These are phyloP conservation scores for Penicillium sp. DNA, from an alignment of 2,329 filamentous ascomycete genomes.

Conservation along the genomic window DNA sequence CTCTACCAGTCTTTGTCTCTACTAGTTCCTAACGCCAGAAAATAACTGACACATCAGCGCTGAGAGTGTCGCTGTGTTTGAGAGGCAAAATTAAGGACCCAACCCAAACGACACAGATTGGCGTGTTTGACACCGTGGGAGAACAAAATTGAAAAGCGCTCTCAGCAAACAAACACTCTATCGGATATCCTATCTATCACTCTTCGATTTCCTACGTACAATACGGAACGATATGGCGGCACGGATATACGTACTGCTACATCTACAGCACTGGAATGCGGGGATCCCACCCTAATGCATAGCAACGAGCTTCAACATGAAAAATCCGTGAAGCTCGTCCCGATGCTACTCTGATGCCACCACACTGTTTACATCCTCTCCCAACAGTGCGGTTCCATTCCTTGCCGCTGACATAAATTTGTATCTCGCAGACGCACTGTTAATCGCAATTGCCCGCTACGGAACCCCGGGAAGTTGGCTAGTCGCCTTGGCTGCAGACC, in stretches of 20 bases:
- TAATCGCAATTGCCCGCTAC: slow-evolving; percentile 1
- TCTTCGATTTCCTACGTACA: no score
- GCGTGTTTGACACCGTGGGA: neutral
- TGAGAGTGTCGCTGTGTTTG: neutral
- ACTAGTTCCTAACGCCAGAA: neutral
- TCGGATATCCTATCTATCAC: no score
- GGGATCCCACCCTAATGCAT: slow-evolving; percentile 15
- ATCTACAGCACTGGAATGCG: slow-evolving; percentile 15
- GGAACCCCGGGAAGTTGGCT: slow-evolving; percentile 3
- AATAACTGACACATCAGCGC: neutral
- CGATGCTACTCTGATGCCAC: slow-evolving; percentile 9
- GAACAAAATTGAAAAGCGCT: neutral
- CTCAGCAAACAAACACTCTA: neutral
- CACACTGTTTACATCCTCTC: neutral
- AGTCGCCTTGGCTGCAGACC: neutral
- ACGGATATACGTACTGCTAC: neutral
- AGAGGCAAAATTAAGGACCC: neutral
- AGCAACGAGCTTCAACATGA: slow-evolving; percentile 10
- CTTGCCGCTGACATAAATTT: slow-evolving; percentile 8
- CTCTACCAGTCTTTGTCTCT: neutral
- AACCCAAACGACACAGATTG: neutral
- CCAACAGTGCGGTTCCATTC: slow-evolving; percentile 11
- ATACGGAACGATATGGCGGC: no score
- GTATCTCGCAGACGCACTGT: slow-evolving; percentile 6
- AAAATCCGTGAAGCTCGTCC: slow-evolving; percentile 4